Percentiles rank a stretch among this genome's conserved stretches.
Conservation (phyloP, 1,284 basidiomycete genomes). For the Boletus sp. region DNA sequence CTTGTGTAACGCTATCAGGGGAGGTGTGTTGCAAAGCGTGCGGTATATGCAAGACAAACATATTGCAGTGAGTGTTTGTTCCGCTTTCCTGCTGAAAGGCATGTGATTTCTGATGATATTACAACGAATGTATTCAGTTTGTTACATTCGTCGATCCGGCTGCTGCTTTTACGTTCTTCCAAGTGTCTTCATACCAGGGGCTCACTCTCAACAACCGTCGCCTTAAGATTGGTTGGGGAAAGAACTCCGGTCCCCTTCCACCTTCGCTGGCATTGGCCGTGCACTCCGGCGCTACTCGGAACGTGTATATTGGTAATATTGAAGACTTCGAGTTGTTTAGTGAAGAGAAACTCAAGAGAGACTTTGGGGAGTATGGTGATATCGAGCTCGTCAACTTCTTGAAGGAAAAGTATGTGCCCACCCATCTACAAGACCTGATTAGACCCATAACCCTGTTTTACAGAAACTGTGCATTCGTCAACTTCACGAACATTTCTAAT, state of each 20-base stretch:
- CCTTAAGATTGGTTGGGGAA: slow-evolving; percentile 94
- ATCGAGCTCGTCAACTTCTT: slow-evolving; percentile 95
- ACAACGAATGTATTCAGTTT: slow-evolving; percentile 49
- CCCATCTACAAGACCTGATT: neutral
- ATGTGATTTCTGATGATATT: slow-evolving; percentile 5
- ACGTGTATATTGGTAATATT: slow-evolving; percentile 91
- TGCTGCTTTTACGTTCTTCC: slow-evolving; percentile 88
- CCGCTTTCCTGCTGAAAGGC: neutral
- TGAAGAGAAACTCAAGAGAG: slow-evolving; percentile 80
- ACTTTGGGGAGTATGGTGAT: slow-evolving; percentile 90
- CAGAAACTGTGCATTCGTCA: slow-evolving; percentile 92
- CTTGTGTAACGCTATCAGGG: slow-evolving; percentile 89
- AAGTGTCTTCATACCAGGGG: slow-evolving; percentile 83
- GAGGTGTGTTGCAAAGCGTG: slow-evolving; percentile 87
- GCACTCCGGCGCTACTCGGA: slow-evolving; percentile 86
- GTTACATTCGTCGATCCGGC: slow-evolving; percentile 88
- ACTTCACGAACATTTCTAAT: slow-evolving; percentile 88
- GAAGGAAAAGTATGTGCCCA: slow-evolving; percentile 75
- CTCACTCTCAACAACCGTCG: slow-evolving; percentile 86
- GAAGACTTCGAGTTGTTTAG: slow-evolving; percentile 88
- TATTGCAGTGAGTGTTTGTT: slow-evolving; percentile 65
- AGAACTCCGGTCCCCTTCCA: slow-evolving; percentile 80
- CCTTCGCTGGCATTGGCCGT: slow-evolving; percentile 82
- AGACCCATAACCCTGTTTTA: slow-evolving; percentile 5
- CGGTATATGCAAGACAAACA: slow-evolving; percentile 93